These are phyloP conservation scores for Dendryphion nanum DNA, from an alignment of 2,329 filamentous ascomycete species.

Conservation along the genomic window DNA sequence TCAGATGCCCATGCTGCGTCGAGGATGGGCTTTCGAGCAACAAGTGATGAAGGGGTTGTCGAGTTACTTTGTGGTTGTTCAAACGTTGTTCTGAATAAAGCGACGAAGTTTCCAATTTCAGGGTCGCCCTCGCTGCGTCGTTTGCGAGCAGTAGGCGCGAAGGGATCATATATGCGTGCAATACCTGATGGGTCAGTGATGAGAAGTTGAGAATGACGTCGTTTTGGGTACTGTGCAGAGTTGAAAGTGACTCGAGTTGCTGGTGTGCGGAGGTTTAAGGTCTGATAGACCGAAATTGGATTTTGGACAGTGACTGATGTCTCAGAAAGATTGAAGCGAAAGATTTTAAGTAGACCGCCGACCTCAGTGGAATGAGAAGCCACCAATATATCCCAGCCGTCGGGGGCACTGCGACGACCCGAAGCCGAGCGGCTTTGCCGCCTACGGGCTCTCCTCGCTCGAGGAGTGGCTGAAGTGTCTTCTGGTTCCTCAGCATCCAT, in stretches of 20 bases:
- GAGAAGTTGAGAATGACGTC: slow-evolving; percentile 55
- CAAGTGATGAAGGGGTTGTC: slow-evolving; percentile 26
- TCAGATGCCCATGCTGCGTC: slow-evolving; percentile 49
- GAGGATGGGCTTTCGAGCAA: slow-evolving; percentile 48
- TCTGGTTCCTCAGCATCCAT: slow-evolving; percentile 35
- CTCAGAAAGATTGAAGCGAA: slow-evolving; percentile 39
- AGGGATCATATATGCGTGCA: slow-evolving; percentile 58
- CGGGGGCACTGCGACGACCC: slow-evolving; percentile 20
- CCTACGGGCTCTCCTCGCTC: slow-evolving; percentile 16
- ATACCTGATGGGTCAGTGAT: slow-evolving; percentile 55
- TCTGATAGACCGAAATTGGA: slow-evolving; percentile 45
- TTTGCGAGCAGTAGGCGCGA: slow-evolving; percentile 35
- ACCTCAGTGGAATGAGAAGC: slow-evolving; percentile 42
- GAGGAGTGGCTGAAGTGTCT: slow-evolving; percentile 15
- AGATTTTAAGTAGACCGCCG: slow-evolving; percentile 41
- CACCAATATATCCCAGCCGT: slow-evolving; percentile 41
- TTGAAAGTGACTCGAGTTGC: slow-evolving; percentile 55
- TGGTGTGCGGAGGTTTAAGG: slow-evolving; percentile 49
- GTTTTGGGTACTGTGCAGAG: slow-evolving; percentile 51
- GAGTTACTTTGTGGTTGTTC: slow-evolving; percentile 25
- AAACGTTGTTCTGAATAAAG: slow-evolving; percentile 34
- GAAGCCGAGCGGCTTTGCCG: slow-evolving; percentile 22
- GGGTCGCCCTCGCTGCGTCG: slow-evolving; percentile 13
- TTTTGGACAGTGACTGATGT: slow-evolving; percentile 36
- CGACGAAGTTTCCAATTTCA: slow-evolving; percentile 29